Base-by-base conservation (phyloP, 192 early-diverging fungal species). In the Coemansia sp. region DNA sequence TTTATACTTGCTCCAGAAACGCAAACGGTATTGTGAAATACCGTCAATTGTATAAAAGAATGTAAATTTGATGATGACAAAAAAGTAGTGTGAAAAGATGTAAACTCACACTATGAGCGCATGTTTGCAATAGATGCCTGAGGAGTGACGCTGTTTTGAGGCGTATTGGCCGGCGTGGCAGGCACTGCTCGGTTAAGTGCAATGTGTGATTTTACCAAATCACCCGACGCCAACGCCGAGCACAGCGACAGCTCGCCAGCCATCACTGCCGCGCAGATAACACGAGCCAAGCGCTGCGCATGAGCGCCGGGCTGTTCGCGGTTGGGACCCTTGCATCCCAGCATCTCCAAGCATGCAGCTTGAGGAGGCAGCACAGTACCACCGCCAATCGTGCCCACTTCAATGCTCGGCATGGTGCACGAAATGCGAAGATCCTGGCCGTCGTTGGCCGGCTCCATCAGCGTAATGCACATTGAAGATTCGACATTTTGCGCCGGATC, bases 401-500 rank as follows among this genome's bases (percentile, higher is more conserved):
- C 94, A 42, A 97, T 90, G 56, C 89, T 89, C 2, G 94, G 94
- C 94, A 97, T 97, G 1, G 87, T 92, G 67, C 91, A 92, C 17
- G 89, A 92, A 57, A 97, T 90, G 61, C 88, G 88, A 55, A 97
- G 81, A 61, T 95, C 92, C 36, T 80, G 68, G 12, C 86, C 89
- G 37, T 84, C 70, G 66, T 94, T 92, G 44, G 88, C 76, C 37
- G 90, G 84, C 76, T 93, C 90, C 94, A 97, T 97, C 66, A 97
- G 60, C 1, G 94, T 97, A 48, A 97, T 94, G 73, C 94, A 97
- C 58, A 87, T 89, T 6, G 92, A 93, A 42, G 87, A 89, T 69
- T 97, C 94, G 18, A 97, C 93, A 61, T 95, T 97, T 74, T 97
- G 94, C 15, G 94, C 94, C 10, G 94, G 94, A 59, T 97, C 94